These are phyloP conservation scores for Neopestalotiopsis rosae DNA, from an alignment of 2,329 filamentous ascomycete species.

Conservation along the genomic window DNA sequence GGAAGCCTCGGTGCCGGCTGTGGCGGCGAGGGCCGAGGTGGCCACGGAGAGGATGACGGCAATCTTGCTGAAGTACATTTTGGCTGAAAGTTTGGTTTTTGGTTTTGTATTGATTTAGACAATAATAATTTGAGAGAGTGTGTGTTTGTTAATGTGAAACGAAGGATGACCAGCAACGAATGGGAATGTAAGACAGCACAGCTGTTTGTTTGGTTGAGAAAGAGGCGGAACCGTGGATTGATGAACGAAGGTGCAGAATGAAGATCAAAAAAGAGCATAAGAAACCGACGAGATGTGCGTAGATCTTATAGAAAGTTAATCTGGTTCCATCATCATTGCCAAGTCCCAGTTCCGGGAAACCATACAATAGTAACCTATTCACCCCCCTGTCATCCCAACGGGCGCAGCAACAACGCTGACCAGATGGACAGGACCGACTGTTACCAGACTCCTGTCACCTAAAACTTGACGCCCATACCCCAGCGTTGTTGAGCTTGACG, in stretches of 20 bases:
- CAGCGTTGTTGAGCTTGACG: neutral
- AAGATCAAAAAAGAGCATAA: slow-evolving; percentile 7
- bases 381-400: neutral
- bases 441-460: no score
- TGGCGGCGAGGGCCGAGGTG: slow-evolving; percentile 40
- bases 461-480: neutral
- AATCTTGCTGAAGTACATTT: slow-evolving; percentile 44
- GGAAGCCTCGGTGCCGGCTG: slow-evolving; percentile 22
- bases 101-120: neutral
- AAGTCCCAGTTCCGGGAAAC: neutral
- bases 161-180: slow-evolving; percentile 19
- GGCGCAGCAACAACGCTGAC: neutral
- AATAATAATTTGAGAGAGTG: neutral
- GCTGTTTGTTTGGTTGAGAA: slow-evolving; percentile 17
- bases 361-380: neutral
- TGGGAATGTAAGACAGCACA: slow-evolving; percentile 20
- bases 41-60: slow-evolving; percentile 42
- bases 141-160: slow-evolving; percentile 8
- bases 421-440: neutral
- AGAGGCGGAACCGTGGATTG: slow-evolving; percentile 11
- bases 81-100: slow-evolving; percentile 23
- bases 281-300: neutral
- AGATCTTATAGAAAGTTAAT: slow-evolving; percentile 16
- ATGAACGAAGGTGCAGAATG: slow-evolving; percentile 16
- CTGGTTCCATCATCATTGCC: neutral